Evolutionary conservation across 345 rosid species (phyloP), one percentile per base, ranked within the genome.

Genomic region (Pistacia vera): DNA sequence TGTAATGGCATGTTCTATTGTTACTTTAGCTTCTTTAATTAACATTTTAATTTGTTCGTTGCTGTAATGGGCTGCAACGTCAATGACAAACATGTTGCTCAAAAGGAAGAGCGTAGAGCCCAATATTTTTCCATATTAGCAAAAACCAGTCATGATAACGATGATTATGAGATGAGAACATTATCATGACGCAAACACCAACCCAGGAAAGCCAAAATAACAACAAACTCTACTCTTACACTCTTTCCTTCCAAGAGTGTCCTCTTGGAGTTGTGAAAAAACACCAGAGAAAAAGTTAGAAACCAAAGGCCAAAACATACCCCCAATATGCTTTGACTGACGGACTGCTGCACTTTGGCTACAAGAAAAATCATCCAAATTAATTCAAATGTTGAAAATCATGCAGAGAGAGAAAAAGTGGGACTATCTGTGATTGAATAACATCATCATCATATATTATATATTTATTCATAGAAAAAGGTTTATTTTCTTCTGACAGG

Each of bases 301-400:
- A 18, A 25, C 25, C 25, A 25, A 25, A 25, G 25, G 25, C 59
- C 67, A 12, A 77, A 63, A 68, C 33, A 60, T 51, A 56, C 54
- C 72, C 72, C 36, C 36, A 30, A n/a, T 46, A 77, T 59, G 68
- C 79, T 58, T 77, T 73, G 75, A 78, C 79, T 54, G 72, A 71
- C 73, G 44, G 79, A 61, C 67, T 64, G 48, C 13, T 44, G 59
- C 76, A 79, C 63, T 72, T 68, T 28, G 82, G 56, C 76, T 41
- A 72, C 56, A 59, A 36, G 6, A 74, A 74, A 81, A 76, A 76
- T 62, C 57, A 66, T 72, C 73, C 66, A 66, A 73, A 62, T 44
- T 28, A 73, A 62, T 33, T 28, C 22, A 57, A 68, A 56, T 67
- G 77, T 25, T 75, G 80, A 83, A 77, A 77, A 74, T 75, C 81